Base-by-base conservation (phyloP, 1,284 basidiomycete genomes). In the Laetiporus sulphureus region DNA sequence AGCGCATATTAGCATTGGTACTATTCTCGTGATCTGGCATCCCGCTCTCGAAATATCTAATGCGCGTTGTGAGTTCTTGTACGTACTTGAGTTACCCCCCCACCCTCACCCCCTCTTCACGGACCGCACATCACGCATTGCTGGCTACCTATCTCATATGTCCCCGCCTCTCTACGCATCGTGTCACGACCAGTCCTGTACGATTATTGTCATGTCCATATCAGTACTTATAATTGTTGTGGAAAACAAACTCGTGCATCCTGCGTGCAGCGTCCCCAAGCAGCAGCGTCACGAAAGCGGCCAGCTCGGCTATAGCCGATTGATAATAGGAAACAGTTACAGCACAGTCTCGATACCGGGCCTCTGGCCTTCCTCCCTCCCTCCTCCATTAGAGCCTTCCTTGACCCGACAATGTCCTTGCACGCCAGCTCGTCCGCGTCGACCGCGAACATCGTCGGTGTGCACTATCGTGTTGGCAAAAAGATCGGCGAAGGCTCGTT, bases 401-500 rank as follows among this genome's bases (percentile, higher is more conserved):
- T 38, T 36, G 38, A 24, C 20, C 12, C 41, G 50, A 65, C 71
- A 4, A 69, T 87, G 60, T 50, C 60, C 40, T 51, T 53, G 57
- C 79, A 83, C 59, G 71, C 72, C 33, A 70, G 75, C 31, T 72
- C 77, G 48, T 71, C 71, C 30, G 62, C 75, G 30, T 69, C 73
- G 33, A 73, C 73, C 36, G 79, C 77, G 61, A 77, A 79, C 54
- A 75, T 60, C 58, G 84, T 88, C 53, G 84, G 85, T 46, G 78
- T 83, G 23, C 88, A 92, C 67, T 92, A 89, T 67, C 76, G 86
- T 40, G 86, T 91, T 33, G 88, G 88, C 59, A 83, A 82, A 69
- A 91, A 83, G 72, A 83, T 85, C 57, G 82, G 82, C 51, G 82
- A 85, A 62, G 91, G 91, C 49, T 91, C 87, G 24, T 97, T 97